Evolutionary conservation across 2,329 filamentous ascomycete species (phyloP).

Genomic region (Chalara sp.): DNA sequence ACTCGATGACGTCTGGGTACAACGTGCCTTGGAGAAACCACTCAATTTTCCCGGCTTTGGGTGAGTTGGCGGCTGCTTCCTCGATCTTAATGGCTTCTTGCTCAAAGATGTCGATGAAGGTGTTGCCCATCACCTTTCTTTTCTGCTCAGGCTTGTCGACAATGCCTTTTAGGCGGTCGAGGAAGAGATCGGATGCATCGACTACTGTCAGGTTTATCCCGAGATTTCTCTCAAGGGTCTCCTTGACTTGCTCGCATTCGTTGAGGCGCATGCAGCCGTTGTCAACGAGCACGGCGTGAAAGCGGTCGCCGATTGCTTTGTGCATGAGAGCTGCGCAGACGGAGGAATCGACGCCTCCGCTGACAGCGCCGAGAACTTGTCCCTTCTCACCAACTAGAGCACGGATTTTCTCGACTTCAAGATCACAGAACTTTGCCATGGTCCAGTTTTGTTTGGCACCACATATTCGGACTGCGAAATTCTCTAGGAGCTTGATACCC

Average conservation of each 20-base stretch:
- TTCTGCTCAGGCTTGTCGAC: constrained; percentile 74
- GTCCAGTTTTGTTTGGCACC: constrained; percentile 70
- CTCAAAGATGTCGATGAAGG: constrained; percentile 78
- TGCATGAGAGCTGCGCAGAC: constrained; percentile 82
- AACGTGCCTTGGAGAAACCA: constrained; percentile 79
- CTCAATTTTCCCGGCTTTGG: constrained; percentile 65
- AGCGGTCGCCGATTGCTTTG: constrained; percentile 73
- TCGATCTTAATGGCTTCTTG: constrained; percentile 70
- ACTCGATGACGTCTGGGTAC: constrained; percentile 53
- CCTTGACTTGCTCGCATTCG: constrained; percentile 75
- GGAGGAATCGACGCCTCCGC: constrained; percentile 83
- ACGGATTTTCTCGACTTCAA: constrained; percentile 76
- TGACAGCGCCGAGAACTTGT: constrained; percentile 74
- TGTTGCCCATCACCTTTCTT: constrained; percentile 76
- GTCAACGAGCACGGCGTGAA: constrained; percentile 79
- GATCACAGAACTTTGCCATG: constrained; percentile 76
- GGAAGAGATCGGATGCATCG: constrained; percentile 71
- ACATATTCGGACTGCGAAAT: constrained; percentile 83
- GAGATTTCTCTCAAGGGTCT: constrained; percentile 70
- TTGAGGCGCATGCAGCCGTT: constrained; percentile 71
- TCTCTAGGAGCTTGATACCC: constrained; percentile 65
- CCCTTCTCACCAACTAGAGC: constrained; percentile 73
- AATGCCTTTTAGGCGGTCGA: constrained; percentile 69
- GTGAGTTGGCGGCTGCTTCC: constrained; percentile 37
- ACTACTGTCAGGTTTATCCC: constrained; percentile 88